Evolutionary conservation across 83 land plant species (phyloP), one percentile per base, ranked within the genome.

Genomic region (Picea abies): DNA sequence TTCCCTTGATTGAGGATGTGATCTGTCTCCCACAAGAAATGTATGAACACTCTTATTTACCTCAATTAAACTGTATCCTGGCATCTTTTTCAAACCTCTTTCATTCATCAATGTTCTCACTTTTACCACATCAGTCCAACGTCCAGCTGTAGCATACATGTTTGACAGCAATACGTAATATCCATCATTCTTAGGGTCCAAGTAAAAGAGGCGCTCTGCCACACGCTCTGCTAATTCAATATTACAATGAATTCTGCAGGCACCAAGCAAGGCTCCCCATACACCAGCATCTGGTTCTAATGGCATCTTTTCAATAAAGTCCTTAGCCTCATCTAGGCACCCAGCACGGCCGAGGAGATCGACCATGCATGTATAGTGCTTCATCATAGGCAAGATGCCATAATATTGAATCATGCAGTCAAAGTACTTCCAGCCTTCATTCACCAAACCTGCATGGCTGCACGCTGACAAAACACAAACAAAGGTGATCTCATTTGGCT

Each of bases 361-460:
- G 4, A 90, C 88, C 90, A 90, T 87, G 49, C 90, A 90, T 16
- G 83, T 82, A 82, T 90, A 90, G 29, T 90, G 92, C 80, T 90
- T 89, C 64, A 84, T 87, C 25, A 81, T 86, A 11, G 90, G 92
- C 7, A 26, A 10, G 3, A 90, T 84, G 35, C 85, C 86, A 80
- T 87, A 75, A 22, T 84, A 87, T 1, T 25, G 32, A 4, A 22
- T 32, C 92, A 90, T 87, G 61, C 84, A 82, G 0, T 82, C 82
- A 81, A 90, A 90, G 22, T 84, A 90, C 35, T 80, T 63, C 86
- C 82, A 82, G 6, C 83, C 92, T 80, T 82, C 85, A 39, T 90
- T 84, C 60, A 90, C 83, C 9, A 85, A 78, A 12, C 88, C 90
- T 75, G 86, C 90, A 69, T 85, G 88, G 85, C 92, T 84, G 71